Evolutionary conservation across 1,284 basidiomycete genomes (phyloP).

Genomic region (Rhodotorula sp.): DNA sequence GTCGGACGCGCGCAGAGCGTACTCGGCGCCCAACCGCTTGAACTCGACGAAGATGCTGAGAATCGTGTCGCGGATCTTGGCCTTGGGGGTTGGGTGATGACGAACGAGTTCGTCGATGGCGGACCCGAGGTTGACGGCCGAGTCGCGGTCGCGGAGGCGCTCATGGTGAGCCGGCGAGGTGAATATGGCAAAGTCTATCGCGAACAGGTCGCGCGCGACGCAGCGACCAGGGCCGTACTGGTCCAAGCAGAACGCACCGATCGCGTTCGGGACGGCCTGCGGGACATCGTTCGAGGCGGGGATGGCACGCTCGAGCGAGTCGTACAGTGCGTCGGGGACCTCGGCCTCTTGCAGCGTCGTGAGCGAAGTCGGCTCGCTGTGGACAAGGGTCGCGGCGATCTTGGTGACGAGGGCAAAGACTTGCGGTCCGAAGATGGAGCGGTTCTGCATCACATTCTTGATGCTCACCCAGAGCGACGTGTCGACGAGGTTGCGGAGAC

Average conservation of each 20-base stretch:
- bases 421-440: conserved; percentile 78
- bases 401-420: conserved; percentile 86
- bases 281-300: conserved; percentile 74
- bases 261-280: conserved; percentile 88
- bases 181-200: conserved; percentile 79
- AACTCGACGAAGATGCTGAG: conserved; percentile 68
- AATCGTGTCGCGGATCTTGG: conserved; percentile 71
- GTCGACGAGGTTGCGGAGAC: conserved; percentile 90
- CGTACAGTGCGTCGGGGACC: conserved; percentile 85
- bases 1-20: conserved; percentile 56
- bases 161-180: conserved; percentile 80
- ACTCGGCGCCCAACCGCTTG: conserved; percentile 66
- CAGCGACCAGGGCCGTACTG: conserved; percentile 82
- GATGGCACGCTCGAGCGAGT: conserved; percentile 72
- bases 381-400: conserved; percentile 95
- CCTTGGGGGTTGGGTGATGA: conserved; percentile 87
- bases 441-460: conserved; percentile 81
- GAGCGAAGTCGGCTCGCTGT: conserved; percentile 96
- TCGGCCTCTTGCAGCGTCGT: conserved; percentile 87
- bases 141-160: conserved; percentile 88
- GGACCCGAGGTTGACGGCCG: no score
- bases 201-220: conserved; percentile 70
- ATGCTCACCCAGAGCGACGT: conserved; percentile 80
- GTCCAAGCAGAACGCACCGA: conserved; percentile 94
- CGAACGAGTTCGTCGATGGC: conserved; percentile 95